These are phyloP conservation scores for Syzygium jambos DNA, from an alignment of 345 rosid genomes.

Conservation along the genomic window DNA sequence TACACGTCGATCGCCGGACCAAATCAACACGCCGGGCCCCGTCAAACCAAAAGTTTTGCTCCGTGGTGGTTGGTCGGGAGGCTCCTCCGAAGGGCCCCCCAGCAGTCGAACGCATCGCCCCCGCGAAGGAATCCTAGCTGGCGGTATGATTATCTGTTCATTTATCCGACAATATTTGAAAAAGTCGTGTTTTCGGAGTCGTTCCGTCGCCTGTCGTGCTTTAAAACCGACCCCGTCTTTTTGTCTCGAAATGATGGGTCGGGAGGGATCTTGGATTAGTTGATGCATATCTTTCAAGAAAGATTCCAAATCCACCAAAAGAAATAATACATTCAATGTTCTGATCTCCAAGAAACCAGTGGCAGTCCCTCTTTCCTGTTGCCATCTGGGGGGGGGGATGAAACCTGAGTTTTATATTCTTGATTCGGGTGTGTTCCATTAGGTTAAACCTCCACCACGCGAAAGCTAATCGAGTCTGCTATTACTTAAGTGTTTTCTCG, in stretches of 20 bases:
- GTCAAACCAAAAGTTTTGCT: not conserved
- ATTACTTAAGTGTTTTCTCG: not conserved
- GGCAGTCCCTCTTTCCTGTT: not conserved
- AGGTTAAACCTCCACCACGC: not conserved
- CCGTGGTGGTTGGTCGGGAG: not conserved
- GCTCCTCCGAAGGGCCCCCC: not conserved
- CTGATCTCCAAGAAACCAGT: not conserved
- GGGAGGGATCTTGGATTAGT: not conserved
- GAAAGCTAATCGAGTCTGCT: not conserved
- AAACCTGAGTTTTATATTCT: not conserved
- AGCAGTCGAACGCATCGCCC: not conserved
- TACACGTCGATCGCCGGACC: not conserved
- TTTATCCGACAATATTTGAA: not conserved
- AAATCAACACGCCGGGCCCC: not conserved
- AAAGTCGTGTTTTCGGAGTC: rapidly evolving
- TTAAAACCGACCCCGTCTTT: not conserved
- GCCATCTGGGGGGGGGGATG: not conserved
- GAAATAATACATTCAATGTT: not conserved
- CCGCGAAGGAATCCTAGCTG: not conserved
- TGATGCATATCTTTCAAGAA: not conserved
- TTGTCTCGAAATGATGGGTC: not conserved
- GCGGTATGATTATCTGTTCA: not conserved
- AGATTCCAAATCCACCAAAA: not conserved
- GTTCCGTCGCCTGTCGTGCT: not conserved
- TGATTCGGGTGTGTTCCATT: not conserved